A percentile compares a stretch with the other conserved stretches of the same genome.
Conservation (phyloP, 2,329 filamentous ascomycete species). For the Fusarium buxicola region DNA sequence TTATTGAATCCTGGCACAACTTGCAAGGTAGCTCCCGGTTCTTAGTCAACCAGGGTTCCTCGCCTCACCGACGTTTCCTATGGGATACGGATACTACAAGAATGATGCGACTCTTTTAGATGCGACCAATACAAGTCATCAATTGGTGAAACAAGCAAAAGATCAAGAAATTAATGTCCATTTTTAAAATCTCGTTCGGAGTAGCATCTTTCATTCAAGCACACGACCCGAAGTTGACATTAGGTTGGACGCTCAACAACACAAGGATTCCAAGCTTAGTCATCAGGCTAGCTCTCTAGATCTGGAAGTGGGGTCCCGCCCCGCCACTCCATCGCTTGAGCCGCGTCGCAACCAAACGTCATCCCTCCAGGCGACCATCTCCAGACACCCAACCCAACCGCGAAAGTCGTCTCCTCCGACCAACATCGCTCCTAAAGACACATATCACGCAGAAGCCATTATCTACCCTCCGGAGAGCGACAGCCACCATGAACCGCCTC, state of each 20-base stretch:
- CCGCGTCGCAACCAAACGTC: constrained; percentile 43
- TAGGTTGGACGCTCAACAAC: not conserved
- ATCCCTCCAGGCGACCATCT: constrained; percentile 41
- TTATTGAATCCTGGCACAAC: not conserved
- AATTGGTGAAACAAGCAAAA: no score
- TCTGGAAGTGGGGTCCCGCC: constrained; percentile 18
- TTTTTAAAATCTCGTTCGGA: no score
- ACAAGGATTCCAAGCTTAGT: not conserved
- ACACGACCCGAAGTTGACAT: no score
- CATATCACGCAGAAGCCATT: not conserved
- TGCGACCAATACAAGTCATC: not conserved
- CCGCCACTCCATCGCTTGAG: constrained; percentile 24
- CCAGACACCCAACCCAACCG: constrained; percentile 10
- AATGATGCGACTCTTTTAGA: not conserved
- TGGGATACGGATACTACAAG: no score
- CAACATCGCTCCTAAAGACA: not conserved
- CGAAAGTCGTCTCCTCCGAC: not conserved
- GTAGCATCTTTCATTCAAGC: no score
- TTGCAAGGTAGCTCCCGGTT: not conserved
- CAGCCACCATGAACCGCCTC: constrained; percentile 85
- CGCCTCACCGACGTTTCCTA: constrained; percentile 6
- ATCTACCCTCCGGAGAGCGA: not conserved
- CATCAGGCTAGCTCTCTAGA: constrained; percentile 12
- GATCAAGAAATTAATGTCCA: no score
- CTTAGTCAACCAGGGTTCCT: constrained; percentile 1